Conservation (phyloP, 495 filamentous ascomycete genomes). For the Gamarada debralockiae region DNA sequence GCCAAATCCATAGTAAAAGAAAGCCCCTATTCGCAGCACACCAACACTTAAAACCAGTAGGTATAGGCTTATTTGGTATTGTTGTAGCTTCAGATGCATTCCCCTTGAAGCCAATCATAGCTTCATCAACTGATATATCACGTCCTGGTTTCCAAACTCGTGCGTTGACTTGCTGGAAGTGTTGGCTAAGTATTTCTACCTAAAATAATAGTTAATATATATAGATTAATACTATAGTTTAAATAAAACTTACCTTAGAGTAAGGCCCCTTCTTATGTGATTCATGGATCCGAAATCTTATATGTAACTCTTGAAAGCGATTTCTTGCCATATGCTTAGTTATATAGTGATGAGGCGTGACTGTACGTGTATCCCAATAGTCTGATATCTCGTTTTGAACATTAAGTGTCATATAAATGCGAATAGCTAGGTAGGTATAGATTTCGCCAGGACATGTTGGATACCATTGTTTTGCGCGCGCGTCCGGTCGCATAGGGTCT, state of each 20-base stretch:
- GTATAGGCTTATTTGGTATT: not conserved
- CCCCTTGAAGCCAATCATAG: not conserved
- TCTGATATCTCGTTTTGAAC: not conserved
- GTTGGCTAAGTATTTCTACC: not conserved
- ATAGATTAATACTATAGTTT: not conserved
- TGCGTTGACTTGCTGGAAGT: not conserved
- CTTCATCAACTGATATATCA: not conserved
- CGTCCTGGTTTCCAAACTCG: not conserved
- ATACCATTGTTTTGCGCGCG: slow-evolving; percentile 23
- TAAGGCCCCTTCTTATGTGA: no score
- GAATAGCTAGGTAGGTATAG: not conserved
- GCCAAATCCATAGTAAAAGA: no score
- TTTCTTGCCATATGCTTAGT: not conserved
- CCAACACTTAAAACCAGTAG: no score
- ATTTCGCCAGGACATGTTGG: not conserved
- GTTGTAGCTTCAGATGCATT: not conserved
- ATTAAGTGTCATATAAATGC: slow-evolving; percentile 1
- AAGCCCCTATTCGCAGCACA: no score
- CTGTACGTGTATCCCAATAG: not conserved
- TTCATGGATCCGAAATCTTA: not conserved
- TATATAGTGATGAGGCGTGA: not conserved
- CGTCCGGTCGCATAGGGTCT: not conserved
- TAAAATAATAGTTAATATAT: not conserved
- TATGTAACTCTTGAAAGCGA: slow-evolving; percentile 4
- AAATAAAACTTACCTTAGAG: not conserved